Evolutionary conservation across 768 basidiomycete species (phyloP), one percentile per base, ranked within the genome.

Genomic region (Boletus rubescentipes): DNA sequence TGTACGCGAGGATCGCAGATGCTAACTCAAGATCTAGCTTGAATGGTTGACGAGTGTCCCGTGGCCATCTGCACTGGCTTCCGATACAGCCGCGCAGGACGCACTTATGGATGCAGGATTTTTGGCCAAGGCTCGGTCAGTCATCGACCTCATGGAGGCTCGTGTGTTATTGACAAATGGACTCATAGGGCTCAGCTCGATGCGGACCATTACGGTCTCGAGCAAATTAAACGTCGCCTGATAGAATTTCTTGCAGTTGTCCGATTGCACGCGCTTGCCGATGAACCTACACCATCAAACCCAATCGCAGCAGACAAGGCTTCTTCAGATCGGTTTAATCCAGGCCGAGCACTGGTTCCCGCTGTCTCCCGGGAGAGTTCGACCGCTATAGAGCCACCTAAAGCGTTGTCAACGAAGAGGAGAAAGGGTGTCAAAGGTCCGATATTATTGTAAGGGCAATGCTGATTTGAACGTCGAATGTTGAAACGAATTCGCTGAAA

Each of bases 231-330:
- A 78, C 86, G 90, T 58, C 79, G 94, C 10, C 71, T 96, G 3
- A 89, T 96, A 42, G 95, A 97, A 64, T 97, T 93, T 67, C 81
- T 98, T 37, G 93, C 92, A 0, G 89, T 97, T 11, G 86, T 95
- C 32, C 75, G 91, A 55, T 72, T 85, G 46, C 75, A 74, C 40
- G 72, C 74, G 9, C 57, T 75, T 18, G 55, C 65, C 1, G 59
- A 65, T 43, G 65, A 62, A 31, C 32, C 57, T 10, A 18, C 59
- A 23, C 31, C 46, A 10, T 39, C 59, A 15, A 16, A 34, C 8
- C 14, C 56, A 3, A 43, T 49, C 21, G 29, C 30, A 9, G 55
- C 49, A 40, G 49, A 30, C 46, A 53, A 54, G 54, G 62, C 44
- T 35, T 59, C 54, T n/a, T 46, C 58, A 29, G 67, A 60, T 30